Evolutionary conservation across 164 flowering plant genomes (phyloP).

Genomic region (Sextonia rubra): DNA sequence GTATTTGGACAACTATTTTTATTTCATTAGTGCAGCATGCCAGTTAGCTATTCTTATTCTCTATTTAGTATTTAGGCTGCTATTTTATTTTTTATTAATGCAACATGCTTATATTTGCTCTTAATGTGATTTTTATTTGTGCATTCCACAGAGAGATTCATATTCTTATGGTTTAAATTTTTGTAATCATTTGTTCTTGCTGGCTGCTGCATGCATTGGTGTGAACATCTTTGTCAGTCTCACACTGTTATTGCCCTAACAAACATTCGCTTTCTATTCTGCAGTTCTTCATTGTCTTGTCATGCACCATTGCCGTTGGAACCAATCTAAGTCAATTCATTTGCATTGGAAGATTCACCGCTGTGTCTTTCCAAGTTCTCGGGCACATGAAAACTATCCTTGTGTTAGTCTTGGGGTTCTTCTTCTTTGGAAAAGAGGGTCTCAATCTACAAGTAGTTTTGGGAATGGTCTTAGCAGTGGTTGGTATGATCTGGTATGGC

Average conservation of each 20-base stretch:
- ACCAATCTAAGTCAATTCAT: constrained; percentile 77
- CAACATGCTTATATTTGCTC: too few species aligned
- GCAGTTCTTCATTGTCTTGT: constrained; percentile 60
- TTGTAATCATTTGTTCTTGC: not conserved
- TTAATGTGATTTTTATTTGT: too few species aligned
- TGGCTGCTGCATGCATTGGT: not conserved
- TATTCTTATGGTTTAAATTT: too few species aligned
- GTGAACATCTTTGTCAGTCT: not conserved
- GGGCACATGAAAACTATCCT: constrained; percentile 85
- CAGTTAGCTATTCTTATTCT: too few species aligned
- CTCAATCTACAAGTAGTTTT: constrained; percentile 70
- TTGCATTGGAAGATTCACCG: constrained; percentile 87
- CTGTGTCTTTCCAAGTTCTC: constrained; percentile 81
- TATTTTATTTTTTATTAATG: too few species aligned
- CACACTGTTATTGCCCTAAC: too few species aligned
- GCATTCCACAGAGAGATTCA: too few species aligned
- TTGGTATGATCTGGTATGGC: constrained; percentile 89
- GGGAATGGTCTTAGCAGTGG: constrained; percentile 74
- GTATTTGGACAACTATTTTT: too few species aligned
- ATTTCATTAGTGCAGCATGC: too few species aligned
- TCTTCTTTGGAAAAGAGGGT: constrained; percentile 85
- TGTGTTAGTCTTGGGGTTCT: constrained; percentile 65
- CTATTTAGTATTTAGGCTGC: too few species aligned
- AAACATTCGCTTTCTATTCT: constrained; percentile 1
- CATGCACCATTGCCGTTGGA: constrained; percentile 76